Conservation (phyloP, 495 filamentous ascomycete genomes). For the Ramalina peruviana region DNA sequence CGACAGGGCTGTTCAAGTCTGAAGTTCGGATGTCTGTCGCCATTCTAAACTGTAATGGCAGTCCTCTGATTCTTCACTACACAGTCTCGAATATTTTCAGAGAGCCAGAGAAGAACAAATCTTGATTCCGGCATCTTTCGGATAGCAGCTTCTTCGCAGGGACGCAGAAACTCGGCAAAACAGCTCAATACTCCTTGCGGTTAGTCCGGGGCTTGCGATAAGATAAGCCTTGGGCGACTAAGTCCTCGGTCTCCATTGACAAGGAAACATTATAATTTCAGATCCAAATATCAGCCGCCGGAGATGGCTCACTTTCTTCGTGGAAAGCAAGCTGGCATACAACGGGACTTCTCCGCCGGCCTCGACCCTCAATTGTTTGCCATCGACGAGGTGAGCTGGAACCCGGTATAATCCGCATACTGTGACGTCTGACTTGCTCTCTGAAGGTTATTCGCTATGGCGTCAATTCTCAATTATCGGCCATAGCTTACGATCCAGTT, state of each 20-base stretch:
- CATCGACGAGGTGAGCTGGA: constrained; percentile 54
- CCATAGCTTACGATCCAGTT: constrained; percentile 77
- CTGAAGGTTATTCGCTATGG: constrained; percentile 63
- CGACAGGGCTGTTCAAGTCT: constrained; percentile 40
- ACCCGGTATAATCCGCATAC: neutral
- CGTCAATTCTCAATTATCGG: constrained; percentile 73
- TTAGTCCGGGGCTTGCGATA: neutral
- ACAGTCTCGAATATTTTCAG: no score
- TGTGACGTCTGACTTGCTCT: constrained; percentile 10
- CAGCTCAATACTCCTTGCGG: neutral
- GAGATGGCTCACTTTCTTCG: constrained; percentile 73
- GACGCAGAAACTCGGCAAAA: no score
- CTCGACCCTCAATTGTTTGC: constrained; percentile 60
- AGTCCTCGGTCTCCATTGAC: no score
- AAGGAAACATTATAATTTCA: no score
- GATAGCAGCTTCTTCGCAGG: no score
- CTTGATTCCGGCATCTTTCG: no score
- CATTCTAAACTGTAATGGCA: constrained; percentile 16
- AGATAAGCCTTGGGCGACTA: neutral
- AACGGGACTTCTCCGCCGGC: constrained; percentile 74
- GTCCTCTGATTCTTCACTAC: no score
- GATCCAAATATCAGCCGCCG: neutral
- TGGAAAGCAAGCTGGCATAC: constrained; percentile 84
- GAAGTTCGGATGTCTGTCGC: constrained; percentile 38
- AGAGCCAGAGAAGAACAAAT: no score